A percentile compares a stretch with the other conserved stretches of the same genome.
Evolutionary conservation across 176 grass and related monocot genomes (phyloP).

Genomic region (Avena insularis): DNA sequence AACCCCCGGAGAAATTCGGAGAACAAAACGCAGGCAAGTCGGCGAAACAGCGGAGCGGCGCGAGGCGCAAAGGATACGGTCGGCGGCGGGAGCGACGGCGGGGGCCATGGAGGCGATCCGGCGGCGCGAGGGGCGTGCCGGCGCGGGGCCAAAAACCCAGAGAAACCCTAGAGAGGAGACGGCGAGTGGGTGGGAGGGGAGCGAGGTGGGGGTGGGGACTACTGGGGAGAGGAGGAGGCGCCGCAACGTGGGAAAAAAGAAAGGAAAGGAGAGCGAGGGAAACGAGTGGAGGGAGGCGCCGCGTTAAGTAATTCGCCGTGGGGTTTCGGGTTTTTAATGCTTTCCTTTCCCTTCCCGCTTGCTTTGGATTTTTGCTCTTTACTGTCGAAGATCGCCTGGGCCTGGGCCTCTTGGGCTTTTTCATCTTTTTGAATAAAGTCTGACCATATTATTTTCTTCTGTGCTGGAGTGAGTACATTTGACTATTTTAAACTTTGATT

Average conservation of each 20-base stretch:
- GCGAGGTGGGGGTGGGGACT: neutral
- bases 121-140: conserved; percentile 12
- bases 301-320: neutral
- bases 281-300: conserved; percentile 36
- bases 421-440: too few relatives aligned
- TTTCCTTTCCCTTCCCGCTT: conserved; percentile 11
- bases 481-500: too few relatives aligned
- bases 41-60: neutral
- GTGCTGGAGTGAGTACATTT: too few relatives aligned
- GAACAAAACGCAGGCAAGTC: neutral
- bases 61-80: conserved; percentile 61
- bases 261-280: conserved; percentile 7
- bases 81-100: conserved; percentile 50
- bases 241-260: conserved; percentile 32
- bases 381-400: neutral
- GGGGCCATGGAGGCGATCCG: conserved; percentile 58
- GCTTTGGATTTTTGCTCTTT: conserved; percentile 30
- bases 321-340: conserved; percentile 1
- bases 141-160: conserved; percentile 47
- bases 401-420: neutral
- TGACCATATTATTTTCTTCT: too few relatives aligned
- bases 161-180: conserved; percentile 51
- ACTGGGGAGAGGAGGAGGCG: neutral
- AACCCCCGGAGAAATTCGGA: neutral
- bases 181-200: neutral